Conservation (phyloP, 345 rosid genomes). For the Aquilaria yunnanensis region DNA sequence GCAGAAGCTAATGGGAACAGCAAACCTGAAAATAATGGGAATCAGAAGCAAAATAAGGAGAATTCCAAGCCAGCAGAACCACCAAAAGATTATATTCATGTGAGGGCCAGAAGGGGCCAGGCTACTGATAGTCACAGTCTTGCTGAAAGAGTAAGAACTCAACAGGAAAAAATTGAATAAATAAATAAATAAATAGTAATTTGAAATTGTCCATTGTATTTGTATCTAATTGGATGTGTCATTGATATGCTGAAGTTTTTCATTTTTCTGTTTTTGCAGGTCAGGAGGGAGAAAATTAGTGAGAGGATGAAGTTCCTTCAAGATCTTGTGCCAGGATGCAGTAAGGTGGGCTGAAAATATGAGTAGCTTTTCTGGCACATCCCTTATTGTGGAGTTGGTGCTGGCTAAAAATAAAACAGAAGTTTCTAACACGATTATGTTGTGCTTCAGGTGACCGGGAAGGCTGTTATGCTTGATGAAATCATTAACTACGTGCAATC, state of each 20-base stretch:
- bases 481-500: conserved; percentile 93
- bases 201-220: neutral
- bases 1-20: conserved; percentile 1
- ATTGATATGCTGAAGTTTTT: neutral
- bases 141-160: conserved; percentile 66
- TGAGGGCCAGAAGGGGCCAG: conserved; percentile 86
- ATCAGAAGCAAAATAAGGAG: conserved; percentile 25
- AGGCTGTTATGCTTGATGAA: conserved; percentile 91
- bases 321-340: conserved; percentile 95
- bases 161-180: neutral
- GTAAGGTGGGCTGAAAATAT: conserved; percentile 30
- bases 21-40: conserved; percentile 11
- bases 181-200: too few species aligned
- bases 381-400: too few species aligned
- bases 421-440: neutral
- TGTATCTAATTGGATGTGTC: neutral
- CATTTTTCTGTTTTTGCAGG: conserved; percentile 26
- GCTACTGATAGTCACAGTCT: conserved; percentile 94
- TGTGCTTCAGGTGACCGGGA: conserved; percentile 46
- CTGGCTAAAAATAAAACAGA: too few species aligned
- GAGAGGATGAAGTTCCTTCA: conserved; percentile 92
- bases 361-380: too few species aligned
- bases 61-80: conserved; percentile 59
- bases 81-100: conserved; percentile 78
- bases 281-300: conserved; percentile 88